A percentile compares a stretch with the other conserved stretches of the same genome.
phyloP scores from a whole-genome alignment of 2,329 filamentous ascomycete genomes.

The Fusarium longipes region DNA sequence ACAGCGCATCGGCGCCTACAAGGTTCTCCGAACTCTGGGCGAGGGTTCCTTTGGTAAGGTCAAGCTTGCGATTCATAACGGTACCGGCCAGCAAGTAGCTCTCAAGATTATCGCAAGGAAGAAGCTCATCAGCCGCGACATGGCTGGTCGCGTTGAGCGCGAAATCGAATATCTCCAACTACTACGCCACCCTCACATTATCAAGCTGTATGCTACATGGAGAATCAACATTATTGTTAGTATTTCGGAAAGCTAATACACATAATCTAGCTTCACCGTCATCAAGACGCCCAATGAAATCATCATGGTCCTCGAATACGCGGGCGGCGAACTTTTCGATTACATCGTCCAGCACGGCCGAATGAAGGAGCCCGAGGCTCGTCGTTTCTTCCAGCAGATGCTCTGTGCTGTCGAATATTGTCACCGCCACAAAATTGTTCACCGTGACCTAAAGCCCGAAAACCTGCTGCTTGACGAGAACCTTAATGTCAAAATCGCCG shows the following conservation, averaged over 20 bases:
- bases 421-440: conserved; percentile 98
- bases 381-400: conserved; percentile 99
- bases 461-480: conserved; percentile 95
- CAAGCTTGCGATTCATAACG: conserved; percentile 92
- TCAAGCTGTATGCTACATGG: conserved; percentile 80
- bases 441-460: conserved; percentile 96
- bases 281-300: conserved; percentile 96
- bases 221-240: not conserved
- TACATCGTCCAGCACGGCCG: conserved; percentile 96
- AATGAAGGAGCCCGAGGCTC: conserved; percentile 91
- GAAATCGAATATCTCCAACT: conserved; percentile 99
- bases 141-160: conserved; percentile 96
- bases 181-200: conserved; percentile 96
- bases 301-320: conserved; percentile 99
- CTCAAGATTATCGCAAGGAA: conserved; percentile 97
- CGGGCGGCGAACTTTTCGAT: conserved; percentile 95
- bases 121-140: conserved; percentile 95
- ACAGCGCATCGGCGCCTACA: conserved; percentile 92
- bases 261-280: conserved; percentile 79
- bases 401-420: conserved; percentile 99
- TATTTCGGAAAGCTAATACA: conserved; percentile 10
- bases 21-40: conserved; percentile 87
- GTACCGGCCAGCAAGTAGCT: conserved; percentile 94
- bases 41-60: conserved; percentile 99
- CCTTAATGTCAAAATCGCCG: conserved; percentile 98